These are phyloP conservation scores for Erodium maritimum DNA, from an alignment of 345 rosid species.

Conservation along the genomic window DNA sequence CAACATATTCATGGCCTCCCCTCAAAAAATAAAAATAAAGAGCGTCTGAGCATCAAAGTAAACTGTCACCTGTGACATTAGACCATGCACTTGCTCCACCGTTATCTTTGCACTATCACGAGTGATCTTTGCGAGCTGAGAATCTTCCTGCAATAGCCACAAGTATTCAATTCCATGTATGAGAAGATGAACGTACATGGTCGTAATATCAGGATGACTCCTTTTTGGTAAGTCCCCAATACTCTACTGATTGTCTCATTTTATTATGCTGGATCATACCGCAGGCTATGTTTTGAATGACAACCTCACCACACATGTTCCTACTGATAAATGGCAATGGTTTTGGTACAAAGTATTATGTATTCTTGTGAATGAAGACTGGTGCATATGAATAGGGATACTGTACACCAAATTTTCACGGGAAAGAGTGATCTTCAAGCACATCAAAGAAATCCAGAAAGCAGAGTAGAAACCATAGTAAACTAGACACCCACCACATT, in stretches of 20 bases:
- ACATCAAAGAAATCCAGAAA: background rate
- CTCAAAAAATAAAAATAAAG: background rate
- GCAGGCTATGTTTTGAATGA: too few relatives aligned
- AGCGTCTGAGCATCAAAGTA: slow-evolving; percentile 2
- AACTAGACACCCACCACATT: too few relatives aligned
- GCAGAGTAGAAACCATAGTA: too few relatives aligned
- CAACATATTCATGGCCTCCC: background rate
- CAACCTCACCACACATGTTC: background rate
- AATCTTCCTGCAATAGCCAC: slow-evolving; percentile 60
- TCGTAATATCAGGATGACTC: too few relatives aligned
- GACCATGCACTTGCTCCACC: slow-evolving; percentile 94
- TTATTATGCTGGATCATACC: background rate
- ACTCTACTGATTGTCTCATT: too few relatives aligned
- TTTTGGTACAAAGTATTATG: too few relatives aligned
- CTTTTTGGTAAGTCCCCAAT: too few relatives aligned
- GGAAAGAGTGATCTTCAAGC: background rate
- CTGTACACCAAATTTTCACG: background rate
- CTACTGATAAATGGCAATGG: background rate
- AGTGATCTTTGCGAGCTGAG: slow-evolving; percentile 94
- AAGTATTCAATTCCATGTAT: background rate
- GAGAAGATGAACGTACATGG: background rate
- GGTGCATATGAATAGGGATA: background rate
- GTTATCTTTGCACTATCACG: slow-evolving; percentile 95
- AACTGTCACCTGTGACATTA: slow-evolving; percentile 86
- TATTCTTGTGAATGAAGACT: background rate